Evolutionary conservation across 1,284 basidiomycete genomes (phyloP).

Genomic region (Papiliotrema fonsecae): DNA sequence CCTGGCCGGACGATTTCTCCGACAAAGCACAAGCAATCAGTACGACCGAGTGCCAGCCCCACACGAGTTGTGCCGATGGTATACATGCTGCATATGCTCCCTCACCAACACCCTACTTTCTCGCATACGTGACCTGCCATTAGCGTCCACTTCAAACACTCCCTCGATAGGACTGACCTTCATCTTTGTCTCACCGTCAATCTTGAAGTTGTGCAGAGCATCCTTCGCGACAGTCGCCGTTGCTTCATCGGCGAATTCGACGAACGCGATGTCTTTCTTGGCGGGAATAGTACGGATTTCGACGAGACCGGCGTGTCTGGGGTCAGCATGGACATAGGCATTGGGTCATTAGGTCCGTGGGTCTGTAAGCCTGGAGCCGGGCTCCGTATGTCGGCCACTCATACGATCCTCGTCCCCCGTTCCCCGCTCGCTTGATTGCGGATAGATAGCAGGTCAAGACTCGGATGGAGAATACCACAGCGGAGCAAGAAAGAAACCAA

Average conservation of each 20-base stretch:
- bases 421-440: too few relatives aligned
- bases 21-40: too few relatives aligned
- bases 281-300: conserved; percentile 96
- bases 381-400: too few relatives aligned
- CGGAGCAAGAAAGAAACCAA: not conserved
- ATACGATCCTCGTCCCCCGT: too few relatives aligned
- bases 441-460: too few relatives aligned
- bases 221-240: conserved; percentile 87
- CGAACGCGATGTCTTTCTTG: conserved; percentile 93
- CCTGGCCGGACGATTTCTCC: too few relatives aligned
- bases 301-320: conserved; percentile 83
- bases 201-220: conserved; percentile 90
- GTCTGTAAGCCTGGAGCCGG: too few relatives aligned
- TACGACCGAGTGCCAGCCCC: too few relatives aligned
- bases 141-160: not conserved
- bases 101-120: conserved; percentile 28
- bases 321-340: too few relatives aligned
- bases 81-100: not conserved
- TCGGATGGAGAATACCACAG: too few relatives aligned
- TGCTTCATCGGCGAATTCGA: conserved; percentile 86
- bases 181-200: conserved; percentile 93
- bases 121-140: conserved; percentile 39
- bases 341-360: too few relatives aligned
- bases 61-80: too few relatives aligned
- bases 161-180: conserved; percentile 57